These are phyloP conservation scores for Dryadomyces sulphureus DNA, from an alignment of 2,329 filamentous ascomycete species.

Conservation along the genomic window DNA sequence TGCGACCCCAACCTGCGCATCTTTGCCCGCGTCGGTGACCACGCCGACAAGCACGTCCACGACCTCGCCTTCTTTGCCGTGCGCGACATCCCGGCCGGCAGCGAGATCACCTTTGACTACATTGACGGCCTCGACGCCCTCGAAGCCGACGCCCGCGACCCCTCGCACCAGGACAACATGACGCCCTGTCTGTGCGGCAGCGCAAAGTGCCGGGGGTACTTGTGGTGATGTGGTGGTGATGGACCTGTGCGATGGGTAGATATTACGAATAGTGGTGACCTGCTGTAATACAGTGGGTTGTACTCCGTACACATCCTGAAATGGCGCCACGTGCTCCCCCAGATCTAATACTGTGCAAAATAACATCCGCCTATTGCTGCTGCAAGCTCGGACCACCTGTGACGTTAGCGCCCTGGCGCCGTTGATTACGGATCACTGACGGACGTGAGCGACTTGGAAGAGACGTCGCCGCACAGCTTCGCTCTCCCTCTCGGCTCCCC, in stretches of 20 bases:
- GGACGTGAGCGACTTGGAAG: background rate
- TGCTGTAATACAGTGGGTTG: too few relatives aligned
- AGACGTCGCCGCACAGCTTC: background rate
- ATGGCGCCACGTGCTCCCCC: too few relatives aligned
- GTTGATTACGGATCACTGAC: background rate
- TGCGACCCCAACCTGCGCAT: conserved; percentile 68
- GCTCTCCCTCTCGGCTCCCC: background rate
- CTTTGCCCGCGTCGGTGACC: conserved; percentile 65
- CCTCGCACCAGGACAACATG: conserved; percentile 36
- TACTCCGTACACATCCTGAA: too few relatives aligned
- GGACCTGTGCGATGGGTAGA: too few relatives aligned
- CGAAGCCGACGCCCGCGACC: conserved; percentile 33
- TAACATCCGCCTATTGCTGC: too few relatives aligned
- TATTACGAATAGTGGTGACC: too few relatives aligned
- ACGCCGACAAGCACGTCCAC: conserved; percentile 59
- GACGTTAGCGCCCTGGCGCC: background rate
- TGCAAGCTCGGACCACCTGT: conserved; percentile 6
- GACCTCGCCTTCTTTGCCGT: conserved; percentile 65
- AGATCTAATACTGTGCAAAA: too few relatives aligned
- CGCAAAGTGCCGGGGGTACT: conserved; percentile 49
- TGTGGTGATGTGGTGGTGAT: conserved; percentile 45
- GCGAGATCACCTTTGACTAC: conserved; percentile 72
- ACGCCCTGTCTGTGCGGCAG: conserved; percentile 48
- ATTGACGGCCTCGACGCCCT: conserved; percentile 45
- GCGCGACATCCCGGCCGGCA: conserved; percentile 45